Evolutionary conservation across 2,329 filamentous ascomycete species (phyloP), one percentile per base, ranked within the genome.

Genomic region (Penicillium thymicola): DNA sequence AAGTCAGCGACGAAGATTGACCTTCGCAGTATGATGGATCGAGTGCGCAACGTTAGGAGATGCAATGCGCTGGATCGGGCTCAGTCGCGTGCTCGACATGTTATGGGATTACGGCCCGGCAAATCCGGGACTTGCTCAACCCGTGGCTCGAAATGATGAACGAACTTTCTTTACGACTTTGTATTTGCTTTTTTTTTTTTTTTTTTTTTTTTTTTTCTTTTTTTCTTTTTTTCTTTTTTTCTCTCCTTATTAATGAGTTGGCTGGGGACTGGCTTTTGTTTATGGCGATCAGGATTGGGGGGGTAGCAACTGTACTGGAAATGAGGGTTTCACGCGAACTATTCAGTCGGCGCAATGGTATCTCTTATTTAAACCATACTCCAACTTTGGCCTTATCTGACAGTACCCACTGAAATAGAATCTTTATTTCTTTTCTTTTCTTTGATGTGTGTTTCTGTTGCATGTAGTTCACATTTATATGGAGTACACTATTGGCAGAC

Each of bases 51-150:
- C 38, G 61, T 60, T 14, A 64, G 62, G 32, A 70, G 67, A 48
- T 69, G 61, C 37, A 65, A 66, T 38, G 57, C 70, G 18, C 57
- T 76, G 43, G 68, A 66, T 45, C 68, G 60, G 34, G 74, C 73
- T 40, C 74, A 76, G 46, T 68, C 64, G 48, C 67, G 67, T 42
- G 74, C 72, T 23, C 68, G 66, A 42, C 54, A 64, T 38, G 47
- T 75, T 47, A 54, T 72, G 53, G 66, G 63, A 50, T 59, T 64
- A n/a, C 63, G 59, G 51, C 43, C 56, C 8, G 55, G 57, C 49
- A 55, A 58, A 32, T 56, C 54, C 21, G 28, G 36, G 27, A 54
- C 54, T 51, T 51, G 57, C 38, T 53, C 40, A 27, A 45, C 43
- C 16, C 25, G 21, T 27, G n/a, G 52, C 30, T 48, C 21, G 13